phyloP scores from a whole-genome alignment of 1,284 basidiomycete genomes.

The Earliella scabrosa region DNA sequence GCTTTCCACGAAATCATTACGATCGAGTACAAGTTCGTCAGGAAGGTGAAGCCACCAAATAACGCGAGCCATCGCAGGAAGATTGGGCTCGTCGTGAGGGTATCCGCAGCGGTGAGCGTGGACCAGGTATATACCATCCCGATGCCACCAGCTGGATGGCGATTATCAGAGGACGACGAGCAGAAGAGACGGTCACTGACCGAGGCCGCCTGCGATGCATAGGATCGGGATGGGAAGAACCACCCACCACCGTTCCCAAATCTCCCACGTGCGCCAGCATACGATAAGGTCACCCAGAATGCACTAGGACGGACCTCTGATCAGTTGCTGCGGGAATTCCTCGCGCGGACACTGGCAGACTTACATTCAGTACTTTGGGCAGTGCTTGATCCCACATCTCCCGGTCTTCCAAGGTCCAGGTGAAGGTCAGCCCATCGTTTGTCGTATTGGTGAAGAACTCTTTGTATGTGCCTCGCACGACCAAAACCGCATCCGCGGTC shows the following conservation, averaged over 20 bases:
- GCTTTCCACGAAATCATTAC: neutral
- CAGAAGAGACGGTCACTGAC: neutral
- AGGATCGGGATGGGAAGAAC: neutral
- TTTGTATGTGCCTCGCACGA: neutral
- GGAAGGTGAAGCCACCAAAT: conserved; percentile 2
- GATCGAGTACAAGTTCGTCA: conserved; percentile 5
- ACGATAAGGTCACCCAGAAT: neutral
- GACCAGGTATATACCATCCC: conserved; percentile 5
- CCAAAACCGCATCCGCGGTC: conserved; percentile 1
- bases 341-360: neutral
- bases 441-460: conserved; percentile 4
- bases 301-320: too few relatives aligned
- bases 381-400: too few relatives aligned
- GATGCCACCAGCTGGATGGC: neutral
- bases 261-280: neutral
- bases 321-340: too few relatives aligned
- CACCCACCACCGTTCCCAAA: neutral
- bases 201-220: neutral
- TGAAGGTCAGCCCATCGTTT: neutral
- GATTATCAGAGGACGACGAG: too few relatives aligned
- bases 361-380: too few relatives aligned
- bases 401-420: too few relatives aligned
- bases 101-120: neutral
- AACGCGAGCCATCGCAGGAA: neutral
- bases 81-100: neutral